Conservation (phyloP, 225 moss, liverwort and hornwort genomes). For the Pseudoscleropodium purum region DNA sequence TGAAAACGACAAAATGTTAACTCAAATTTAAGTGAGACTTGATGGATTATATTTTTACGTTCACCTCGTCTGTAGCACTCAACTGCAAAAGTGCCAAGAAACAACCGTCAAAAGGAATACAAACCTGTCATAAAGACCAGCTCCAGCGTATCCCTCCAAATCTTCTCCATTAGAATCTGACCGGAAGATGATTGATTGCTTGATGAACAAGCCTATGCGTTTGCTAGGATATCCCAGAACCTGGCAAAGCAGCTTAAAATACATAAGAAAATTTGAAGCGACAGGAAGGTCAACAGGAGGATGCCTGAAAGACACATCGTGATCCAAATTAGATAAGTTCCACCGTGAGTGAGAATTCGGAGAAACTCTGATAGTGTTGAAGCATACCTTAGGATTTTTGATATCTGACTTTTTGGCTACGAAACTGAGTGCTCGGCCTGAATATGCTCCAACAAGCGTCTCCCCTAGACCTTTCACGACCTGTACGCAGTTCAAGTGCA, state of each 20-base stretch:
- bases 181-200: conserved; percentile 85
- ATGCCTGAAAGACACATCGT: not conserved
- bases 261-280: not conserved
- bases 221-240: conserved; percentile 85
- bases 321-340: not conserved
- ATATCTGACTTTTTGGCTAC: conserved; percentile 68
- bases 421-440: conserved; percentile 93
- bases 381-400: conserved; percentile 44
- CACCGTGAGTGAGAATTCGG: not conserved
- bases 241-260: conserved; percentile 1
- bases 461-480: conserved; percentile 91
- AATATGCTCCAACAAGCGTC: conserved; percentile 94
- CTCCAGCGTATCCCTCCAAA: conserved; percentile 94
- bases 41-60: not conserved
- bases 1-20: not conserved
- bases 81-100: not conserved
- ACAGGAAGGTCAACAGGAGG: not conserved
- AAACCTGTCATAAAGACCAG: conserved; percentile 95
- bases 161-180: conserved; percentile 99
- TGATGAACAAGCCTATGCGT: conserved; percentile 78
- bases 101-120: not conserved
- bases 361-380: not conserved
- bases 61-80: not conserved
- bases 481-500: conserved; percentile 15
- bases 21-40: not conserved